Percentiles rank a stretch among this genome's conserved stretches.
These are phyloP conservation scores for Pythium monospermum DNA, from an alignment of 352 stramenopile species.

Conservation along the genomic window DNA sequence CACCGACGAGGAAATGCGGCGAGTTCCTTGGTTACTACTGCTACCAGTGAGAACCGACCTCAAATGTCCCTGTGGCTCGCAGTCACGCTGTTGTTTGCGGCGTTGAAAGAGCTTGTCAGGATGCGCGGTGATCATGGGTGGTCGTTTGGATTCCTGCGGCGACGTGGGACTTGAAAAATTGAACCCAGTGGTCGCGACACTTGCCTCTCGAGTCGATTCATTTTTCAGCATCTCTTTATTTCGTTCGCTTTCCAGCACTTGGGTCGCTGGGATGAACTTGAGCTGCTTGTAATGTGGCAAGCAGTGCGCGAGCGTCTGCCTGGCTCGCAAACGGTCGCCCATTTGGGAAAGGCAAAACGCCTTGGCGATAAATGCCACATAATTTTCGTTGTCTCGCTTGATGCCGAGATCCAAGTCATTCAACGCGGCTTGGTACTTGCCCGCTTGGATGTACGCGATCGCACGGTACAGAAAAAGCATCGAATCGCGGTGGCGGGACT, in stretches of 20 bases:
- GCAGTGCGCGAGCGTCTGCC: conserved; percentile 26
- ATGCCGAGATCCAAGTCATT: conserved; percentile 33
- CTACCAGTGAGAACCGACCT: no score
- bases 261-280: conserved; percentile 15
- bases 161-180: background rate
- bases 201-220: conserved; percentile 1
- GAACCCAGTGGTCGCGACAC: background rate
- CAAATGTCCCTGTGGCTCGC: background rate
- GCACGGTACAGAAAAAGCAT: conserved; percentile 35
- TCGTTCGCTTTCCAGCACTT: conserved; percentile 27
- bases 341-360: conserved; percentile 27
- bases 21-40: background rate
- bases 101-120: background rate
- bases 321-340: conserved; percentile 16
- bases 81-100: background rate
- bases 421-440: conserved; percentile 17
- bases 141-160: background rate
- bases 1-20: background rate
- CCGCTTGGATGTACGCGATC: conserved; percentile 26
- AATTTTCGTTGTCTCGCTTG: conserved; percentile 39
- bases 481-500: conserved; percentile 21
- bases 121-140: background rate
- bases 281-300: conserved; percentile 35
- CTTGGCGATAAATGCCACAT: conserved; percentile 37
- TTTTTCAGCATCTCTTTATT: conserved; percentile 18